phyloP scores from a whole-genome alignment of 768 basidiomycete genomes.

The Hortiboletus flavorubellus region DNA sequence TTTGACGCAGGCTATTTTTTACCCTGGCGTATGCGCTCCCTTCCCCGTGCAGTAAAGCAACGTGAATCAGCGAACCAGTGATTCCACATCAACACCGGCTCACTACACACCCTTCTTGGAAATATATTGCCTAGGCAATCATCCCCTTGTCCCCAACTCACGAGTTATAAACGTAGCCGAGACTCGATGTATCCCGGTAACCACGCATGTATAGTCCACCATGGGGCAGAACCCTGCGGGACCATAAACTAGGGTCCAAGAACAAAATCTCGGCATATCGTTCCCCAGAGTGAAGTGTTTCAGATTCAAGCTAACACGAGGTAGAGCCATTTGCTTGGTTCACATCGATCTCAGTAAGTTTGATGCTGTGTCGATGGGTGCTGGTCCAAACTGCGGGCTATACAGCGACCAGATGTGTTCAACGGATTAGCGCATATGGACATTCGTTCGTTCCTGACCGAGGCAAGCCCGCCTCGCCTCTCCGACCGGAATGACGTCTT shows the following conservation, averaged over 20 bases:
- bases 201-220: too few species aligned
- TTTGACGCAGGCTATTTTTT: background rate
- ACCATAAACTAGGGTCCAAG: too few species aligned
- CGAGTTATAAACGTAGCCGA: too few species aligned
- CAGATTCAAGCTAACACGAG: background rate
- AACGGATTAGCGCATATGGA: background rate
- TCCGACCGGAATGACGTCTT: conserved; percentile 5
- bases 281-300: background rate
- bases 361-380: background rate
- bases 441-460: background rate
- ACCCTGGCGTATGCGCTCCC: background rate
- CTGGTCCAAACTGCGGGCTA: too few species aligned
- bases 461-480: background rate
- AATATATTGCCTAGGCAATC: background rate
- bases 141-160: too few species aligned
- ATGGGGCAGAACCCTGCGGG: too few species aligned
- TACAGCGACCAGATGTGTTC: background rate
- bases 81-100: background rate
- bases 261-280: background rate
- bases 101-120: background rate
- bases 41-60: background rate
- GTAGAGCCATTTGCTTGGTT: background rate
- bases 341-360: background rate
- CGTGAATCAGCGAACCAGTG: background rate
- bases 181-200: background rate